phyloP scores from a whole-genome alignment of 805 yeast species.

The Candida ipomoeae region DNA sequence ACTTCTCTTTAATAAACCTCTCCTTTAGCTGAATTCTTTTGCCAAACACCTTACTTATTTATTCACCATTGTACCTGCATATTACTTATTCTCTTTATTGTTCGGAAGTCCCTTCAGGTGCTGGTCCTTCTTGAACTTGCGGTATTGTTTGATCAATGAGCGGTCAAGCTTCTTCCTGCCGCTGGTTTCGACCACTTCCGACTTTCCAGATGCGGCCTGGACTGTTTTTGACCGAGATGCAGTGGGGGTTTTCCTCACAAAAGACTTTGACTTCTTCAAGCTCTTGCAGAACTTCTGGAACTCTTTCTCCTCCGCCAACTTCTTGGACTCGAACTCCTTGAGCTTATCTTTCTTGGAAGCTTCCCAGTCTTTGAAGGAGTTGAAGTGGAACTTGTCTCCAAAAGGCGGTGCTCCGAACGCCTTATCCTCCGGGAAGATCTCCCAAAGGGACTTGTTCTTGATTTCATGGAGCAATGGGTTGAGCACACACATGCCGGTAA shows the following conservation, averaged over 20 bases:
- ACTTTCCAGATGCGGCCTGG: background rate
- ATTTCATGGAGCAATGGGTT: constrained; percentile 33
- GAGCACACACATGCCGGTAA: constrained; percentile 37
- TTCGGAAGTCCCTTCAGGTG: constrained; percentile 6
- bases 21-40: too few species aligned
- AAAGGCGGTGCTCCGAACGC: constrained; percentile 35
- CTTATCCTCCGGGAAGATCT: constrained; percentile 32
- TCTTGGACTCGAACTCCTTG: constrained; percentile 14
- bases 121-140: constrained; percentile 15
- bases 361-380: constrained; percentile 37
- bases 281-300: constrained; percentile 21
- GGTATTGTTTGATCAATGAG: constrained; percentile 29
- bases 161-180: constrained; percentile 34
- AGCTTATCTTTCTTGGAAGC: constrained; percentile 21
- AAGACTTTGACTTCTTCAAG: constrained; percentile 23
- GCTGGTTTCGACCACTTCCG: constrained; percentile 14
- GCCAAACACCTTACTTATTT: background rate
- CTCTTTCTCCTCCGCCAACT: constrained; percentile 19
- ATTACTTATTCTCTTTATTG: constrained; percentile 13
- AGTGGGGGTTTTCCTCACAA: constrained; percentile 19
- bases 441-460: constrained; percentile 40
- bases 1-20: too few species aligned
- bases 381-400: constrained; percentile 21
- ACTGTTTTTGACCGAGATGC: background rate
- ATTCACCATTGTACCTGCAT: background rate